Evolutionary conservation across 1,284 basidiomycete genomes (phyloP).

Genomic region (Trametes pubescens): DNA sequence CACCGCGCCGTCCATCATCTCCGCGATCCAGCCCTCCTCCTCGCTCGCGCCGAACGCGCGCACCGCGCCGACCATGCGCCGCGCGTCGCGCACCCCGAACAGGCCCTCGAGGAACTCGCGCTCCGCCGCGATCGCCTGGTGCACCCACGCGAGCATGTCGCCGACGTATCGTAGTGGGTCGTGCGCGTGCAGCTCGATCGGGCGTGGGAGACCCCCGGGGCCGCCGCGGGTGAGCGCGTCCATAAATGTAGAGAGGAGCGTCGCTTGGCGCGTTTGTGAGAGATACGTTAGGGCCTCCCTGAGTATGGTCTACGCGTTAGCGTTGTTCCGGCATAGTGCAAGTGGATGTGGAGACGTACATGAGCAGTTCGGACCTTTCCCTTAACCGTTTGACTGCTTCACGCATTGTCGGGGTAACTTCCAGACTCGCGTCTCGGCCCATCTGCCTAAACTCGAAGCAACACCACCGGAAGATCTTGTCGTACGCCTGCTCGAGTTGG

Average conservation of each 20-base stretch:
- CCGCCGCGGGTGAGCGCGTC: conserved; percentile 91
- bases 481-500: conserved; percentile 89
- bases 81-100: conserved; percentile 73
- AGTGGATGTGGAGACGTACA: conserved; percentile 54
- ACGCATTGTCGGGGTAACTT: conserved; percentile 76
- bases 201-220: conserved; percentile 86
- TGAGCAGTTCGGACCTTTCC: conserved; percentile 80
- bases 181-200: conserved; percentile 97
- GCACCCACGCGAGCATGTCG: conserved; percentile 99
- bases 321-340: neutral
- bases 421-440: conserved; percentile 79
- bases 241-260: conserved; percentile 84
- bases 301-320: neutral
- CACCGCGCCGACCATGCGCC: conserved; percentile 82
- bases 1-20: conserved; percentile 85
- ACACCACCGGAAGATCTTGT: conserved; percentile 89
- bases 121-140: conserved; percentile 94
- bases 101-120: conserved; percentile 90
- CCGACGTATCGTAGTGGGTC: conserved; percentile 96
- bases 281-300: conserved; percentile 85
- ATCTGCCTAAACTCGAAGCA: conserved; percentile 88
- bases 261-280: conserved; percentile 83
- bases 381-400: conserved; percentile 81
- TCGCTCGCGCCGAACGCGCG: conserved; percentile 65
- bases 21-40: conserved; percentile 83